Base-by-base conservation (phyloP, 306 rosid genomes). In the Rosa rugosa region DNA sequence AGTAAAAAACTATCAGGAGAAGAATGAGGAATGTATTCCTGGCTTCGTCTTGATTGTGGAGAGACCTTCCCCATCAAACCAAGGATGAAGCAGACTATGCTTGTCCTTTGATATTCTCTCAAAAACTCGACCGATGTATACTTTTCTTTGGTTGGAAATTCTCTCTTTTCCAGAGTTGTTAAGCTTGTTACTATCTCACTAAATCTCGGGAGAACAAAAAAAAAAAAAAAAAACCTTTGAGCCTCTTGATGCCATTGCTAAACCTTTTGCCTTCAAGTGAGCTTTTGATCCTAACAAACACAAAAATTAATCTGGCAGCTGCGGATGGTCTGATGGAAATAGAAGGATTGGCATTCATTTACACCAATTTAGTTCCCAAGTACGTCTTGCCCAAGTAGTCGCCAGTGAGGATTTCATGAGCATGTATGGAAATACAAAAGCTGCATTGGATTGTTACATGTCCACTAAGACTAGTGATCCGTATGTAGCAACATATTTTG, bases 371-470 rank as follows among this genome's bases (percentile, higher is more conserved):
- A 63, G 76, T 89, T 42, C 91, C 97, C 0, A 94, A 94, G 31
- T 27, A 27, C 31, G 31, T 27, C 97, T 49, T 80, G 89, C 80
- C 89, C 92, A 88, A 89, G 92, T 34, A 89, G 83, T 45, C 17
- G 53, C 17, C 53, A 89, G 82, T 18, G 90, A 91, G 75, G 97
- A 92, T 80, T 91, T 94, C 84, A 81, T 86, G 54, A 91, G 72
- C 83, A 89, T 92, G 97, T 97, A 94, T 47, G 99, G 97, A 56
- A 94, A 94, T 84, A 92, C 95, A 42, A 94, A 94, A 90, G 97
- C 98, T 68, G 98, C 97, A 38, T 79, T 94, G 89, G 98, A 92
- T 84, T 92, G 92, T 76, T 88, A 85, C 63, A 90, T 92, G 20
- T 94, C 97, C 31, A 89, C 91, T 5, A 88, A 89, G 53, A 3